These are phyloP conservation scores for Ophiosphaerella korrae DNA, from an alignment of 2,329 filamentous ascomycete species.

Conservation along the genomic window DNA sequence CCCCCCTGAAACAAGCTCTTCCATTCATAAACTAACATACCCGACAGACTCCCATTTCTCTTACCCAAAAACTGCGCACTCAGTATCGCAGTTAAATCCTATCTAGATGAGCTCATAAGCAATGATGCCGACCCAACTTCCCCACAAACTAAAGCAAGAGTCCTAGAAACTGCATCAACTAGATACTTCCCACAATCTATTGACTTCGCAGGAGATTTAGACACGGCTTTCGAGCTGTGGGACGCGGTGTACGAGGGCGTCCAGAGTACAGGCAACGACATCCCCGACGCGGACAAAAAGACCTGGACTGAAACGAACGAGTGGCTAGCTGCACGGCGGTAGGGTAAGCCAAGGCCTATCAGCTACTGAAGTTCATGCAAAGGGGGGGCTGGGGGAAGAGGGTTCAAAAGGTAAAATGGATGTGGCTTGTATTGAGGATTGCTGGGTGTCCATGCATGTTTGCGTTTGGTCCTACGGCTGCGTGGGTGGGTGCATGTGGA, in stretches of 20 bases:
- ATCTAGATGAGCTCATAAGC: constrained; percentile 72
- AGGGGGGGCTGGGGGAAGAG: no score
- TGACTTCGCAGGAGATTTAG: constrained; percentile 63
- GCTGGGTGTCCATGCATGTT: no score
- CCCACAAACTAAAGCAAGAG: constrained; percentile 55
- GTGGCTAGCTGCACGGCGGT: constrained; percentile 56
- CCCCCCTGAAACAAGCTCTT: constrained; percentile 24
- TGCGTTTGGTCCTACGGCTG: no score
- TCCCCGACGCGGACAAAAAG: constrained; percentile 54
- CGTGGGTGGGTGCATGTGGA: no score
- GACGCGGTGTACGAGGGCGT: constrained; percentile 67
- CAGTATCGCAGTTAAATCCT: constrained; percentile 79
- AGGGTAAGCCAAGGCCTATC: constrained; percentile 3
- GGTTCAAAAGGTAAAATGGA: no score
- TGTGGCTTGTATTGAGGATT: no score
- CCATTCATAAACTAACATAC: constrained; percentile 19
- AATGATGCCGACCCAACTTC: constrained; percentile 59
- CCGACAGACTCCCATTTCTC: constrained; percentile 64
- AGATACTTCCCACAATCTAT: constrained; percentile 67
- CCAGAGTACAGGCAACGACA: constrained; percentile 56
- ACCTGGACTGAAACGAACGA: constrained; percentile 64
- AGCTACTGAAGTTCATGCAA: no score
- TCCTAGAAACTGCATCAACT: constrained; percentile 57
- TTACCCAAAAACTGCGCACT: constrained; percentile 75
- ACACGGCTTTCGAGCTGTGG: constrained; percentile 67